Percentiles rank a stretch among this genome's conserved stretches.
Evolutionary conservation across 2,329 filamentous ascomycete genomes (phyloP).

Genomic region (Fusarium agapanthi): DNA sequence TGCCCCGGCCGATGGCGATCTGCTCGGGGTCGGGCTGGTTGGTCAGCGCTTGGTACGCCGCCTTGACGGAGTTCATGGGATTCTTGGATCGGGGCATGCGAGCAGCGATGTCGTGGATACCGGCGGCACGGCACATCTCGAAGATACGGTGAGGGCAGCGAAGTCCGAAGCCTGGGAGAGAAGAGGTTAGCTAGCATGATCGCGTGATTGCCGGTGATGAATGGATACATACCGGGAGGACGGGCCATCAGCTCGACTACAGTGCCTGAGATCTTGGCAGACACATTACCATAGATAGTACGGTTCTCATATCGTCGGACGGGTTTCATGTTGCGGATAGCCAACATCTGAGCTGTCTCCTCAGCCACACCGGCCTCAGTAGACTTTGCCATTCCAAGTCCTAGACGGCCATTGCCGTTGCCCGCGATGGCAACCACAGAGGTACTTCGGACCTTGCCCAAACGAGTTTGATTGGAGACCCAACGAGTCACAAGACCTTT

Average conservation of each 20-base stretch:
- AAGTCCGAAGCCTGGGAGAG: slow-evolving; percentile 83
- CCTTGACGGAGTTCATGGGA: slow-evolving; percentile 98
- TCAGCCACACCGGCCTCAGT: slow-evolving; percentile 74
- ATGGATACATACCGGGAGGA: slow-evolving; percentile 78
- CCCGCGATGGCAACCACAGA: slow-evolving; percentile 86
- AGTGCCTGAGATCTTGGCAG: slow-evolving; percentile 87
- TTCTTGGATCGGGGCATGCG: slow-evolving; percentile 86
- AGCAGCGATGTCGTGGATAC: slow-evolving; percentile 87
- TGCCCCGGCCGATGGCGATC: slow-evolving; percentile 86
- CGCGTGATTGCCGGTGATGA: slow-evolving; percentile 15
- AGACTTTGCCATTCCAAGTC: slow-evolving; percentile 90
- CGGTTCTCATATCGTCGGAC: slow-evolving; percentile 89
- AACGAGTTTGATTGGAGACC: slow-evolving; percentile 92
- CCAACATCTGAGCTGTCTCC: slow-evolving; percentile 78
- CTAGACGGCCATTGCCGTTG: slow-evolving; percentile 85
- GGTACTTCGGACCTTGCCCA: slow-evolving; percentile 86
- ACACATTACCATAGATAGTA: slow-evolving; percentile 87
- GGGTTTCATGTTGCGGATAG: slow-evolving; percentile 93
- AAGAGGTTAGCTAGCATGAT: slow-evolving; percentile 3
- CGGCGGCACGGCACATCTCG: slow-evolving; percentile 88
- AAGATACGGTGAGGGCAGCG: slow-evolving; percentile 92
- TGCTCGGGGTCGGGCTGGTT: slow-evolving; percentile 89
- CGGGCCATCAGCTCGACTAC: slow-evolving; percentile 82
- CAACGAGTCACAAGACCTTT: slow-evolving; percentile 78
- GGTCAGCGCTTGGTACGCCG: slow-evolving; percentile 81